phyloP scores from a whole-genome alignment of 2,329 filamentous ascomycete species.

The Fusarium sambucinum region DNA sequence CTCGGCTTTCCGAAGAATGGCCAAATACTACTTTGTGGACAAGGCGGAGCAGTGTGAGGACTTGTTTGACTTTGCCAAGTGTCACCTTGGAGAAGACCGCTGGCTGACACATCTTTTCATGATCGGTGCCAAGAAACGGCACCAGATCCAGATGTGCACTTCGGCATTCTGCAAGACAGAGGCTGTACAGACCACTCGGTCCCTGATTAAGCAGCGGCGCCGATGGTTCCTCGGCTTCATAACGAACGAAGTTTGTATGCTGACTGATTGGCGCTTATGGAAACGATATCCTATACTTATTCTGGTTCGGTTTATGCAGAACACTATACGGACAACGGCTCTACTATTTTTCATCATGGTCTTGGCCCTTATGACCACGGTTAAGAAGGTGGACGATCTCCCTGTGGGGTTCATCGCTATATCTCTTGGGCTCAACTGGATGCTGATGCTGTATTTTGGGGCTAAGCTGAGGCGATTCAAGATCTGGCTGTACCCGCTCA shows the following conservation, averaged over 20 bases:
- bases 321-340: conserved; percentile 94
- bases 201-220: conserved; percentile 91
- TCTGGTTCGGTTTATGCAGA: conserved; percentile 91
- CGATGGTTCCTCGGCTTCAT: conserved; percentile 98
- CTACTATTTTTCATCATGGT: conserved; percentile 95
- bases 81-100: conserved; percentile 92
- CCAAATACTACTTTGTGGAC: conserved; percentile 98
- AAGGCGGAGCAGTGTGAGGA: conserved; percentile 96
- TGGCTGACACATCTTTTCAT: conserved; percentile 99
- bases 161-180: conserved; percentile 99
- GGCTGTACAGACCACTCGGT: conserved; percentile 87
- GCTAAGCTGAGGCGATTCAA: conserved; percentile 89
- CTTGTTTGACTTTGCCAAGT: conserved; percentile 96
- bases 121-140: conserved; percentile 92
- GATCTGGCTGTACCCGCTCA: conserved; percentile 92
- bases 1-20: conserved; percentile 95
- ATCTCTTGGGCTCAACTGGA: conserved; percentile 91
- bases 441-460: conserved; percentile 96
- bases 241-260: conserved; percentile 98
- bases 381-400: conserved; percentile 79
- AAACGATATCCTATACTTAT: conserved; percentile 88
- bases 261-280: conserved; percentile 94
- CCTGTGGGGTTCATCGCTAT: conserved; percentile 95
- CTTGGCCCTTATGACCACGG: conserved; percentile 86
- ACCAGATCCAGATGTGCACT: conserved; percentile 98